Conservation (phyloP, 1,284 basidiomycete species). For the Austroboletus niveus region DNA sequence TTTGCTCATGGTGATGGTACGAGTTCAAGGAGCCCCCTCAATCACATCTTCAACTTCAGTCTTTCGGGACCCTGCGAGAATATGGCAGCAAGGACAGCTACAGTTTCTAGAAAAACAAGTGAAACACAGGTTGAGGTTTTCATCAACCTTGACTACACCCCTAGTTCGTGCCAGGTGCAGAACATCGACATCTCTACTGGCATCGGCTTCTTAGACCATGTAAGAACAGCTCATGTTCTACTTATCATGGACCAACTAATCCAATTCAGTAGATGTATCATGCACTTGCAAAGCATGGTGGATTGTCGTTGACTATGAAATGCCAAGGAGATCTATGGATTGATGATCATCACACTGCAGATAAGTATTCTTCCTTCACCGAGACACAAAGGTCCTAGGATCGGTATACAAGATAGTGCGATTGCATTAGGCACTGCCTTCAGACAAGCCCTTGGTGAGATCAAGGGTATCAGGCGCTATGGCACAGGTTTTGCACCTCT, state of each 20-base stretch:
- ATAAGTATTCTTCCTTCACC: slow-evolving; percentile 50
- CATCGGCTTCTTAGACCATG: slow-evolving; percentile 98
- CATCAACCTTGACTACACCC: slow-evolving; percentile 80
- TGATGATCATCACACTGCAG: slow-evolving; percentile 99
- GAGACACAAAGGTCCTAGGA: slow-evolving; percentile 15
- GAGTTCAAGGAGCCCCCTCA: no score
- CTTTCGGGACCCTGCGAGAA: no score
- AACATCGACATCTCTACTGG: slow-evolving; percentile 89
- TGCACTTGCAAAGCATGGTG: slow-evolving; percentile 91
- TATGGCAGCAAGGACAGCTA: slow-evolving; percentile 64
- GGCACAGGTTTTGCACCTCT: slow-evolving; percentile 96
- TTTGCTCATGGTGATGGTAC: no score
- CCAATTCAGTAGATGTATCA: slow-evolving; percentile 79
- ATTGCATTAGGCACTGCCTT: slow-evolving; percentile 93
- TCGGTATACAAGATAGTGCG: slow-evolving; percentile 79
- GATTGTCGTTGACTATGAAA: slow-evolving; percentile 86
- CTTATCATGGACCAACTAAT: slow-evolving; percentile 7
- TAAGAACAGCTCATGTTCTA: slow-evolving; percentile 36
- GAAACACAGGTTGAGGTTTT: slow-evolving; percentile 89
- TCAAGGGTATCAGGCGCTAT: slow-evolving; percentile 93
- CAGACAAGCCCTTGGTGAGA: slow-evolving; percentile 93
- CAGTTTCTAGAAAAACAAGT: slow-evolving; percentile 83
- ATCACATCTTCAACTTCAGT: no score
- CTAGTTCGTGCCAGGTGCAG: slow-evolving; percentile 65
- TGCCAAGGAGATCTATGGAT: slow-evolving; percentile 97